These are phyloP conservation scores for Cymbopogon flexuosus DNA, from an alignment of 202 grass and related monocot species.

Conservation along the genomic window DNA sequence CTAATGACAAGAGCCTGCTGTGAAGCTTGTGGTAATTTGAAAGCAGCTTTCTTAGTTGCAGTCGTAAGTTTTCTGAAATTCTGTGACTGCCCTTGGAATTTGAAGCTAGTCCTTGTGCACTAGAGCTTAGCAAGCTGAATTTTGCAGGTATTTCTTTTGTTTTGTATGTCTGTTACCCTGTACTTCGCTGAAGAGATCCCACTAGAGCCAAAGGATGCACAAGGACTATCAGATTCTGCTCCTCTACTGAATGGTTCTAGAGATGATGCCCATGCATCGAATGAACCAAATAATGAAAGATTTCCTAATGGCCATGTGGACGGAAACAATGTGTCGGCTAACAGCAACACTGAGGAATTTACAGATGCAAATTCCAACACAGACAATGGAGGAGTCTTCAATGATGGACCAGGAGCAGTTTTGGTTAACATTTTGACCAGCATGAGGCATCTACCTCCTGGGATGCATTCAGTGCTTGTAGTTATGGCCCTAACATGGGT, in stretches of 20 bases:
- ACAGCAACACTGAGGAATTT: constrained; percentile 33
- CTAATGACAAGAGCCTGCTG: constrained; percentile 85
- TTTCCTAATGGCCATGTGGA: constrained; percentile 40
- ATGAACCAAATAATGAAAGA: constrained; percentile 41
- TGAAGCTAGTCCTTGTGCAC: neutral
- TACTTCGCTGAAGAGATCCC: constrained; percentile 91
- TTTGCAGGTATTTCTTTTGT: constrained; percentile 83
- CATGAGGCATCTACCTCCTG: constrained; percentile 87
- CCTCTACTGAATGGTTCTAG: constrained; percentile 71
- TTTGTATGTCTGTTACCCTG: constrained; percentile 82
- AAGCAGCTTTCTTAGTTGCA: constrained; percentile 93
- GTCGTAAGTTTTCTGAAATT: constrained; percentile 69
- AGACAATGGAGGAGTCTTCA: constrained; percentile 45
- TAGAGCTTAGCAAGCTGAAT: constrained; percentile 18
- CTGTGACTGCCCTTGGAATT: neutral
- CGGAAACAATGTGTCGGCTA: constrained; percentile 31
- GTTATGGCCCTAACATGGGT: constrained; percentile 99
- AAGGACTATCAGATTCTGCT: constrained; percentile 67
- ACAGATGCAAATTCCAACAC: constrained; percentile 26
- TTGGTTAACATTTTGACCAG: constrained; percentile 96
- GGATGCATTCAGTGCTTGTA: constrained; percentile 90
- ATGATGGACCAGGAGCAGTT: constrained; percentile 89
- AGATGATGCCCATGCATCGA: constrained; percentile 42
- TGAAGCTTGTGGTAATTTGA: constrained; percentile 95
- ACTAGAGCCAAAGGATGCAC: constrained; percentile 49